phyloP scores from a whole-genome alignment of 805 yeast genomes.

The Hanseniaspora lachancei region DNA sequence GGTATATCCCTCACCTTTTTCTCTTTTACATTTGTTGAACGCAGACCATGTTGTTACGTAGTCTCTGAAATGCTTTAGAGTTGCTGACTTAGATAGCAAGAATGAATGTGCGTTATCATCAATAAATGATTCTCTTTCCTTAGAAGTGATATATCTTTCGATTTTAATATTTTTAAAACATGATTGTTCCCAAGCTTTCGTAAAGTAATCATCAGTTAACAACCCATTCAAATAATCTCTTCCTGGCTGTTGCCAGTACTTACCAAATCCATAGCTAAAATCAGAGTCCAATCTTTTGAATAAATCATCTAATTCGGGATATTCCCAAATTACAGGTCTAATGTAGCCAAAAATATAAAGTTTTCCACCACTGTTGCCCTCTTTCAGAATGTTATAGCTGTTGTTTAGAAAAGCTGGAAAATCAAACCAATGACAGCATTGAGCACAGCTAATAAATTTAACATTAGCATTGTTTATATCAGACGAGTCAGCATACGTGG shows the following conservation, averaged over 20 bases:
- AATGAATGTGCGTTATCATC: background rate
- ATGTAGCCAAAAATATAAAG: constrained; percentile 69
- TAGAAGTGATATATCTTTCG: constrained; percentile 21
- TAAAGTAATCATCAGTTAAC: constrained; percentile 20
- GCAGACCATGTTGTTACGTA: constrained; percentile 64
- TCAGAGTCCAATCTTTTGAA: constrained; percentile 37
- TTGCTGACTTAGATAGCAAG: constrained; percentile 24
- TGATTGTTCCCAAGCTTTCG: background rate
- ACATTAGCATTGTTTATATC: constrained; percentile 29
- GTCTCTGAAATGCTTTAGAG: constrained; percentile 35
- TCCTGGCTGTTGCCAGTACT: constrained; percentile 83
- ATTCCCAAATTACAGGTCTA: constrained; percentile 48
- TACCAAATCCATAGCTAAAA: constrained; percentile 35
- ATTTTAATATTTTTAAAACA: constrained; percentile 28
- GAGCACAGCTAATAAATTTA: constrained; percentile 66
- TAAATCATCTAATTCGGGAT: constrained; percentile 43
- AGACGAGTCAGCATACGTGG: constrained; percentile 19
- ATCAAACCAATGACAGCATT: constrained; percentile 78
- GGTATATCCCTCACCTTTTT: constrained; percentile 19
- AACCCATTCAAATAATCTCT: constrained; percentile 38
- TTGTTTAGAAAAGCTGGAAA: constrained; percentile 40
- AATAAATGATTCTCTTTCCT: background rate
- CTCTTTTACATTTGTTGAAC: constrained; percentile 41
- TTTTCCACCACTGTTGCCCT: constrained; percentile 41
- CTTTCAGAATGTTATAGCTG: constrained; percentile 36